Evolutionary conservation across 1,139 yeast genomes (phyloP), one percentile per base, ranked within the genome.

Genomic region (Kurtzmaniella quercitrusa): DNA sequence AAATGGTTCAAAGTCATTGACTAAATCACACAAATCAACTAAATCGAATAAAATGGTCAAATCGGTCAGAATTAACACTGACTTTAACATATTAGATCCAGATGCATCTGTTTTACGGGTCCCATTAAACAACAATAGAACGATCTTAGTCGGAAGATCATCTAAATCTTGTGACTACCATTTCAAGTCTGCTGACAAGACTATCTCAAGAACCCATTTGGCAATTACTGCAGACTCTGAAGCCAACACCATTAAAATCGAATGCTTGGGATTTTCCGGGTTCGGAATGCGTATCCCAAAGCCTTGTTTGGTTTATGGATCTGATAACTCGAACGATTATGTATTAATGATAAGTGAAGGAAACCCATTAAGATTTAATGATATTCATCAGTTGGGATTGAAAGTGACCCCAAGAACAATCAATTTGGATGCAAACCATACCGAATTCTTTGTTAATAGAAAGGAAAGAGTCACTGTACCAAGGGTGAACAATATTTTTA

Each of bases 251-350:
- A 67, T 59, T 51, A 59, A 50, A 5, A 59, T 85, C 43, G 72
- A 71, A 38, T 86, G 94, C 55, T 55, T 78, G 46, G 94, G 95
- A 1, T 75, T 78, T 65, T 86, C 86, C 54, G 94, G 94, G 3
- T 63, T 83, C 45, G 78, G 76, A 17, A 73, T 85, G 30, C 70
- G 76, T 9, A 73, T 85, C 39, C 91, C 91, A 1, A 63, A 63
- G 44, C 57, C 69, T 15, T 72, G 77, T 47, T 56, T 56, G 23
- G 71, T 71, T 6, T 56, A 55, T 45, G 60, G 64, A 16, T 53
- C 66, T 14, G 55, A 56, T 33, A 44, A 53, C 3, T 56, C 62
- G 4, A 57, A 66, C 44, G 57, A 54, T 23, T 77, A 64, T 43
- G 56, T 62, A 30, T 56, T 65, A 32, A 51, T 59, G 42, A 76